Percentiles rank a stretch among this genome's conserved stretches.
Evolutionary conservation across 2,329 filamentous ascomycete species (phyloP).

Genomic region (Phoma sp.): DNA sequence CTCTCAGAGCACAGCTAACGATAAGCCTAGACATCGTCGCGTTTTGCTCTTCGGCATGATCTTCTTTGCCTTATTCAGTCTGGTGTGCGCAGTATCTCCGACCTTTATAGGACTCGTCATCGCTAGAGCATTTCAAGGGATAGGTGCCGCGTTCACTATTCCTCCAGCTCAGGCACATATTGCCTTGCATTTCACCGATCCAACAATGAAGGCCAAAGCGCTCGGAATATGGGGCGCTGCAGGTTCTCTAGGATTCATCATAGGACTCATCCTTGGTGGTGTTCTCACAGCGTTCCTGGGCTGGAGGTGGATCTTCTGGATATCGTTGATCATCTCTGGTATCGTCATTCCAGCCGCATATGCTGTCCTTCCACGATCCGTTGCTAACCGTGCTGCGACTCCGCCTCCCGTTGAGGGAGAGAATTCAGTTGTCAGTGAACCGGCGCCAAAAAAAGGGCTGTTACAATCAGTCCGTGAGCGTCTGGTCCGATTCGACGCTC

Average conservation of each 20-base stretch:
- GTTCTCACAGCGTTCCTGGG: neutral
- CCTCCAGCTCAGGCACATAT: constrained; percentile 9
- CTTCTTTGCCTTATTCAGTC: constrained; percentile 5
- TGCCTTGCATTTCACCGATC: neutral
- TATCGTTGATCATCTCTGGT: neutral
- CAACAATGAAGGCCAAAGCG: neutral
- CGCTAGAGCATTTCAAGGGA: constrained; percentile 1
- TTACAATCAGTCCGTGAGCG: neutral
- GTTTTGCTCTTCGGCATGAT: constrained; percentile 6
- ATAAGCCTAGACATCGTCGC: neutral
- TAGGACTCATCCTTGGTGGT: neutral
- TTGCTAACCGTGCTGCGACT: neutral
- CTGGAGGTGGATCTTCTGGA: constrained; percentile 1
- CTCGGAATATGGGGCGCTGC: constrained; percentile 7
- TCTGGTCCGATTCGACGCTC: constrained; percentile 3
- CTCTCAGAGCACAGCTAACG: neutral
- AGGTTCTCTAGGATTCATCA: constrained; percentile 5
- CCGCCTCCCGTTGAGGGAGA: neutral
- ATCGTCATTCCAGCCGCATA: constrained; percentile 1
- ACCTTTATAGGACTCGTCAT: neutral
- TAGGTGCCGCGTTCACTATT: constrained; percentile 8
- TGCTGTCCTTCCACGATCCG: neutral
- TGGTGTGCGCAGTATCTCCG: constrained; percentile 1
- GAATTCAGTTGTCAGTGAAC: neutral
- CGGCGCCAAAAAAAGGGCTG: neutral